Conservation (phyloP, 176 grass and related monocot genomes). For the Pharus latifolius region DNA sequence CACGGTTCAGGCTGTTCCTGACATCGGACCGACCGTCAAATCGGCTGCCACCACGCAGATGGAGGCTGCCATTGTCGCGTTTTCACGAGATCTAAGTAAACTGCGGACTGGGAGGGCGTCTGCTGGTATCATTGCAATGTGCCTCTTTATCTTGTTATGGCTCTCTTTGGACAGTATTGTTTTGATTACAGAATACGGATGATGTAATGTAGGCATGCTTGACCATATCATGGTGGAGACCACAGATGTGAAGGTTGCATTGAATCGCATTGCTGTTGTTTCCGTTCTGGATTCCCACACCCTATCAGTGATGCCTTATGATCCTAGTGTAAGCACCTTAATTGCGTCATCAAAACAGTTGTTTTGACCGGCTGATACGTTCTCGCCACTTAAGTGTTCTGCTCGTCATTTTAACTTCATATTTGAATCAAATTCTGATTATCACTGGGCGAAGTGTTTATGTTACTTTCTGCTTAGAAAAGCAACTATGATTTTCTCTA, state of each 20-base stretch:
- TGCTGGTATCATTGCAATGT: slow-evolving; percentile 36
- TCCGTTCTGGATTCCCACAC: slow-evolving; percentile 82
- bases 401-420: too few species aligned
- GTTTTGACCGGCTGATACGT: neutral
- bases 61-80: slow-evolving; percentile 68
- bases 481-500: too few species aligned
- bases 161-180: neutral
- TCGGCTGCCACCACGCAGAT: slow-evolving; percentile 51
- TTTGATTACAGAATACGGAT: neutral
- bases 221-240: slow-evolving; percentile 89
- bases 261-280: slow-evolving; percentile 85
- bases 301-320: slow-evolving; percentile 87
- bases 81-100: slow-evolving; percentile 80
- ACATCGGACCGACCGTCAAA: slow-evolving; percentile 68
- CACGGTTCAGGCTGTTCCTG: slow-evolving; percentile 55
- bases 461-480: too few species aligned
- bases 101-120: slow-evolving; percentile 78
- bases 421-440: too few species aligned
- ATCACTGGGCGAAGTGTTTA: too few species aligned
- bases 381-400: neutral
- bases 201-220: slow-evolving; percentile 60
- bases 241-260: slow-evolving; percentile 45
- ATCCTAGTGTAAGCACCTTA: slow-evolving; percentile 61
- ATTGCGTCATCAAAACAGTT: neutral
- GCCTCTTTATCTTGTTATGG: neutral